These are phyloP conservation scores for Dissophora globulifera DNA, from an alignment of 192 early-diverging fungal species.

Conservation along the genomic window DNA sequence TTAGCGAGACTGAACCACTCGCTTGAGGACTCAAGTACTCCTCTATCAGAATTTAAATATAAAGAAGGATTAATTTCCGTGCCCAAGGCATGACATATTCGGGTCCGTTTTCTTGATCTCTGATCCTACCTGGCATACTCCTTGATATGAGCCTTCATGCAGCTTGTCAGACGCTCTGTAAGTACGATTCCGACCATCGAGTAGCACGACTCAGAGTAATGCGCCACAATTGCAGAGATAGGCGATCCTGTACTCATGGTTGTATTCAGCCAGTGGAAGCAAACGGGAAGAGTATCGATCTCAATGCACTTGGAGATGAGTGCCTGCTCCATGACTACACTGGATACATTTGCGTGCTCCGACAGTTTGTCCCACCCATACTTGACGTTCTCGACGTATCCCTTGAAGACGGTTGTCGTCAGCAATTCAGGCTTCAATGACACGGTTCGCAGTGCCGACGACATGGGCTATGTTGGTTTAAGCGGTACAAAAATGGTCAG, in stretches of 20 bases:
- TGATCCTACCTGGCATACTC: slow-evolving; percentile 44
- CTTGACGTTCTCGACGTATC: slow-evolving; percentile 48
- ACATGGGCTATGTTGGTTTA: slow-evolving; percentile 50
- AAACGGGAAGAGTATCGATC: slow-evolving; percentile 38
- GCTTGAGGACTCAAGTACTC: slow-evolving; percentile 45
- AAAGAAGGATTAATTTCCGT: no score
- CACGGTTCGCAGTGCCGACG: slow-evolving; percentile 40
- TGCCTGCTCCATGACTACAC: slow-evolving; percentile 52
- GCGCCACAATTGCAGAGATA: slow-evolving; percentile 37
- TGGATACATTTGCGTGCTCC: slow-evolving; percentile 50
- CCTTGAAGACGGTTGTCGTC: slow-evolving; percentile 33
- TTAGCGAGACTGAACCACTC: slow-evolving; percentile 50
- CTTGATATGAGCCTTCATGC: slow-evolving; percentile 50
- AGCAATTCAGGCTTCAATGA: slow-evolving; percentile 45
- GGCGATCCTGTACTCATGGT: slow-evolving; percentile 54
- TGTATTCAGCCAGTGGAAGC: slow-evolving; percentile 50
- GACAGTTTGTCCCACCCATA: slow-evolving; percentile 53
- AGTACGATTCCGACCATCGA: slow-evolving; percentile 51
- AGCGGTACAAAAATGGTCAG: no score
- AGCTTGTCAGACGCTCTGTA: slow-evolving; percentile 31
- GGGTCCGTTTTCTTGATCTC: no score
- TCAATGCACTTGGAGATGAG: slow-evolving; percentile 53
- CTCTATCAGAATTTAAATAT: no score
- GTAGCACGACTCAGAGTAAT: slow-evolving; percentile 50
- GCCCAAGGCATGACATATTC: no score